Conservation (phyloP, 441 rosid genomes). For the Eruca vesicaria region DNA sequence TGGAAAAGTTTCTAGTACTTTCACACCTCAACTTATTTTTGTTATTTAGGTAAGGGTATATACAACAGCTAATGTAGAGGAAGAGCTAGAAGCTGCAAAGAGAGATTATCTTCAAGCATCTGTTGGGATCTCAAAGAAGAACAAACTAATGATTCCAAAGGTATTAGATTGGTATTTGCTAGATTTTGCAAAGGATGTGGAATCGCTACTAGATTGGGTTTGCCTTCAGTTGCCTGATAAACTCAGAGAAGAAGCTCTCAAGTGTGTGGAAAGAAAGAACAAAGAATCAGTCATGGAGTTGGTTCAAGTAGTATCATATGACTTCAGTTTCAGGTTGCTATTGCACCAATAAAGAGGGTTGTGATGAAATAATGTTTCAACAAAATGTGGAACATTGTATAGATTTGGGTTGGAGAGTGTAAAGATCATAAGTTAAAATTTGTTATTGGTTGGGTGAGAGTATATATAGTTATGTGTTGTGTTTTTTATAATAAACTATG, state of each 20-base stretch:
- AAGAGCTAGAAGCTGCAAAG: constrained; percentile 70
- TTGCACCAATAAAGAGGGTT: constrained; percentile 41
- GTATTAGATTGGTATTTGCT: constrained; percentile 77
- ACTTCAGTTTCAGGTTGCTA: constrained; percentile 77
- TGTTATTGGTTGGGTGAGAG: constrained; percentile 22
- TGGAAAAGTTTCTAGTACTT: not conserved
- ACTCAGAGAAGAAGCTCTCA: constrained; percentile 55
- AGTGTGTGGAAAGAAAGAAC: constrained; percentile 49
- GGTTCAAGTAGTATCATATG: constrained; percentile 75
- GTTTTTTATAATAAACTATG: constrained; percentile 18
- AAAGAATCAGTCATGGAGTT: constrained; percentile 50
- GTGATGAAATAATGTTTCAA: not conserved
- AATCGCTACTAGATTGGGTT: constrained; percentile 77
- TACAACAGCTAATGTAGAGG: constrained; percentile 65
- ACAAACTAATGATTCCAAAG: constrained; percentile 68
- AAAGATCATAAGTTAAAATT: constrained; percentile 14
- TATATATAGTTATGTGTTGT: constrained; percentile 21
- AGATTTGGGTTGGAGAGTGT: constrained; percentile 23
- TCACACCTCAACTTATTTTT: not conserved
- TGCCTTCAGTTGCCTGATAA: constrained; percentile 71
- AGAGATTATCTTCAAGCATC: constrained; percentile 83
- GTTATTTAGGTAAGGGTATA: constrained; percentile 62
- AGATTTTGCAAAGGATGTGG: constrained; percentile 82
- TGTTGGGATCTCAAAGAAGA: constrained; percentile 56
- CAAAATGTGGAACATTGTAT: constrained; percentile 16